These are phyloP conservation scores for Platanthera zijinensis DNA, from an alignment of 106 monocot genomes.

Conservation along the genomic window DNA sequence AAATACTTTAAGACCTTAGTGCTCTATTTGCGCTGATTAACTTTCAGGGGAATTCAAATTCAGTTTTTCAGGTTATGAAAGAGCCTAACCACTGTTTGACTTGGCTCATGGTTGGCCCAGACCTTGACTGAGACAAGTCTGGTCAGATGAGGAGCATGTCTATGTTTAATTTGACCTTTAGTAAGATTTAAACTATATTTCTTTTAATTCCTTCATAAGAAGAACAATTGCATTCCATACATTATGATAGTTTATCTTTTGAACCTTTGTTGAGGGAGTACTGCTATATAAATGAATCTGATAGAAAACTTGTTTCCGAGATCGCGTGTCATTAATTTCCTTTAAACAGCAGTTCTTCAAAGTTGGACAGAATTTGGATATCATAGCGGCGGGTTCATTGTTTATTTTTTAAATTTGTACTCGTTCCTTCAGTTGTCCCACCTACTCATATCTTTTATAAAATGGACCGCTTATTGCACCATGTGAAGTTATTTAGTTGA, in stretches of 20 bases:
- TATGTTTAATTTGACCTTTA: constrained; percentile 5
- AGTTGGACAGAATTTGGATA: not conserved
- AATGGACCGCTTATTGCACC: no score
- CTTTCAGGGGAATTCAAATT: constrained; percentile 14
- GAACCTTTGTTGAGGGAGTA: not conserved
- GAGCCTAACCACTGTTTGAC: constrained; percentile 15
- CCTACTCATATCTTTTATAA: no score
- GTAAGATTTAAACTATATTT: constrained; percentile 1
- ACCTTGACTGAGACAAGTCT: constrained; percentile 34
- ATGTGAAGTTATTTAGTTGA: not conserved
- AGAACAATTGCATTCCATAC: not conserved
- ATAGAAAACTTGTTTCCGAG: not conserved
- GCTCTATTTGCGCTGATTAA: constrained; percentile 15
- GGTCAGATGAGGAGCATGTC: constrained; percentile 18
- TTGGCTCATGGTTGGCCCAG: constrained; percentile 26
- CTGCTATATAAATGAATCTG: not conserved
- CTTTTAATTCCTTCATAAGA: constrained; percentile 3
- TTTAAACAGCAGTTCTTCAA: not conserved
- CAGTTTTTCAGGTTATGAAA: constrained; percentile 32
- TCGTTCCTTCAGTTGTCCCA: no score
- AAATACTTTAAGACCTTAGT: constrained; percentile 7
- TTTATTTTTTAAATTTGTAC: no score
- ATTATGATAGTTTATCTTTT: constrained; percentile 3
- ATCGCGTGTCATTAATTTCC: not conserved
- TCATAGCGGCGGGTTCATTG: not conserved